phyloP scores from a whole-genome alignment of 495 filamentous ascomycete genomes.

The Penicillium pancosmium region DNA sequence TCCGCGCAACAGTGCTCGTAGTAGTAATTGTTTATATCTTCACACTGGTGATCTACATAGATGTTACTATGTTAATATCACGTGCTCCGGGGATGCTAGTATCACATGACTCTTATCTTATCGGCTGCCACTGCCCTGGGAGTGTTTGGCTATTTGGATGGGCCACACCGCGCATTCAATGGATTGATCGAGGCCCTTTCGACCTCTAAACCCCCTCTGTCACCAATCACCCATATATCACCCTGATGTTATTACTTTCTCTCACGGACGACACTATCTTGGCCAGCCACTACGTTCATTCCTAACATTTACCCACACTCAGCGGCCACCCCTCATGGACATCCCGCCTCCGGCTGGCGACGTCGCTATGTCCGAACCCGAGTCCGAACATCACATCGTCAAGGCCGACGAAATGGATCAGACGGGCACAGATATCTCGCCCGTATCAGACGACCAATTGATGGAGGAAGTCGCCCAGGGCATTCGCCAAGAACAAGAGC shows the following conservation, averaged over 20 bases:
- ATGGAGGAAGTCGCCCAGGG: conserved; percentile 53
- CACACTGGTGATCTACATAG: no score
- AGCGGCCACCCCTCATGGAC: conserved; percentile 33
- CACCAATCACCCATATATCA: conserved; percentile 3
- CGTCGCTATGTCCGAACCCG: conserved; percentile 19
- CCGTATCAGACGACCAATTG: conserved; percentile 51
- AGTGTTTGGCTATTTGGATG: not conserved
- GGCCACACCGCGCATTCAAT: not conserved
- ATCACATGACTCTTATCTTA: not conserved
- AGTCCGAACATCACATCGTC: conserved; percentile 46
- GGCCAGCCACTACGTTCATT: conserved; percentile 13
- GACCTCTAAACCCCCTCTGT: not conserved
- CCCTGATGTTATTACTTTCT: conserved; percentile 13
- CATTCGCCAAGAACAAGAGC: conserved; percentile 52
- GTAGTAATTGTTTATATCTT: no score
- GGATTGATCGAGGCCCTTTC: not conserved
- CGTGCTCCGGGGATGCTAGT: no score
- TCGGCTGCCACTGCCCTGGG: not conserved
- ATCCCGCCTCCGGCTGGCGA: conserved; percentile 25
- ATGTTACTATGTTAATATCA: no score
- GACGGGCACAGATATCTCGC: conserved; percentile 55
- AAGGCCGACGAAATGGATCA: conserved; percentile 60
- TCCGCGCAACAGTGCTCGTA: no score
- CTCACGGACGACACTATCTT: not conserved
- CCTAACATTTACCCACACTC: conserved; percentile 7